Conservation (phyloP, 2,329 filamentous ascomycete genomes). For the Aureobasidium mangrovei region DNA sequence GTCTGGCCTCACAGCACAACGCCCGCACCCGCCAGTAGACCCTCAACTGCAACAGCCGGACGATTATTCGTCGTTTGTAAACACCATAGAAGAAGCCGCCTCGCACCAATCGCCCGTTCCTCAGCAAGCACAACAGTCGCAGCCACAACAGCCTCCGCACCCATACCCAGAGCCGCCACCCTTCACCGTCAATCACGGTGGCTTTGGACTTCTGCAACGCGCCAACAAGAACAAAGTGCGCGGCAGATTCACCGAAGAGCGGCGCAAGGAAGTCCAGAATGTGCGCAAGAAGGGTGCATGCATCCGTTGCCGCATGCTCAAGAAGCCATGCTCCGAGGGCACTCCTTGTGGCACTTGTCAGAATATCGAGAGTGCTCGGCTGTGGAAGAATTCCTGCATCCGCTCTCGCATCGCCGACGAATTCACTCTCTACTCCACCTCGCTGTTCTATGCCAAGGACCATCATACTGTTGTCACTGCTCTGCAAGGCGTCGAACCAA, state of each 20-base stretch:
- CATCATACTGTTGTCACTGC: slow-evolving; percentile 43
- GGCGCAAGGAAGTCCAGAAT: slow-evolving; percentile 51
- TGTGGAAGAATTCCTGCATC: slow-evolving; percentile 54
- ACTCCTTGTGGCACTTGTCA: slow-evolving; percentile 51
- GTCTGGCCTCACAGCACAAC: neutral
- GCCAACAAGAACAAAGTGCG: slow-evolving; percentile 40
- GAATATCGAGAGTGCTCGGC: slow-evolving; percentile 50
- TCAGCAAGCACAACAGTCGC: neutral
- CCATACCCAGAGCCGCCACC: slow-evolving; percentile 21
- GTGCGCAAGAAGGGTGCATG: slow-evolving; percentile 53
- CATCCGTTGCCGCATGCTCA: slow-evolving; percentile 55
- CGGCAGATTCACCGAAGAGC: slow-evolving; percentile 47
- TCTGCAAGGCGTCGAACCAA: slow-evolving; percentile 40
- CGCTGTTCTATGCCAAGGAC: slow-evolving; percentile 44
- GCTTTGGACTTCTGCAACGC: slow-evolving; percentile 22
- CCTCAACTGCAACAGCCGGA: slow-evolving; percentile 10
- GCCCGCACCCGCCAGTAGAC: neutral
- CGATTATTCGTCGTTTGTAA: neutral
- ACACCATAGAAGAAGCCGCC: neutral
- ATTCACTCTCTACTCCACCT: slow-evolving; percentile 48
- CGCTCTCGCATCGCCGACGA: slow-evolving; percentile 50
- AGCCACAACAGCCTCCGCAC: neutral
- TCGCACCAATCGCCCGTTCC: neutral
- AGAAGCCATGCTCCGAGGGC: slow-evolving; percentile 54
- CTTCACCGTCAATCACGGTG: slow-evolving; percentile 27